phyloP scores from a whole-genome alignment of 345 rosid genomes.

The Brassica cretica region DNA sequence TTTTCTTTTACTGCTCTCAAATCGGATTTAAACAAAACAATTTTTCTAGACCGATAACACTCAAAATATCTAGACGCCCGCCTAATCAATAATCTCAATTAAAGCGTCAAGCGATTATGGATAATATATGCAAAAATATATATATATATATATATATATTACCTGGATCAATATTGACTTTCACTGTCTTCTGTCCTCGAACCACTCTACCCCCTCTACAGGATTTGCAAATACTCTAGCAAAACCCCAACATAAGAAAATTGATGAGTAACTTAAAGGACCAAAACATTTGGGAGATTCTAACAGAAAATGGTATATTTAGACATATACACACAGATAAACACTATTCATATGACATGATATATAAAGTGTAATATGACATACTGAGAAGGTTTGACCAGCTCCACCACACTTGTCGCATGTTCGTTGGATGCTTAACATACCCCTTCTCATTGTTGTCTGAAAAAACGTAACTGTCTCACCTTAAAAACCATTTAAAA shows the following conservation, averaged over 20 bases:
- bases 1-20: background rate
- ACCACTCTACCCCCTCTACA: conserved; percentile 84
- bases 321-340: conserved; percentile 2
- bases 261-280: conserved; percentile 3
- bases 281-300: conserved; percentile 10
- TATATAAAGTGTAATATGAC: conserved; percentile 17
- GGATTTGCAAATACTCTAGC: conserved; percentile 83
- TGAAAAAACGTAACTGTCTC: background rate
- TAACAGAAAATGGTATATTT: background rate
- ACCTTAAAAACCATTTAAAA: conserved; percentile 3
- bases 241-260: conserved; percentile 30
- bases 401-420: conserved; percentile 83
- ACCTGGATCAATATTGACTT: conserved; percentile 87
- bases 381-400: conserved; percentile 75
- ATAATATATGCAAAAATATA: background rate
- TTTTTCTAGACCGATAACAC: no score
- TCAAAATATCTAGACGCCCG: no score
- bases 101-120: no score
- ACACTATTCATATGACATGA: background rate
- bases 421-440: conserved; percentile 67
- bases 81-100: no score
- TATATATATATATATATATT: background rate
- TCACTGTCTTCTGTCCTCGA: conserved; percentile 77
- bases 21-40: no score
- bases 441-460: conserved; percentile 55